Base-by-base conservation (phyloP, 352 stramenopile species). In the Phytopythium mirpurense region DNA sequence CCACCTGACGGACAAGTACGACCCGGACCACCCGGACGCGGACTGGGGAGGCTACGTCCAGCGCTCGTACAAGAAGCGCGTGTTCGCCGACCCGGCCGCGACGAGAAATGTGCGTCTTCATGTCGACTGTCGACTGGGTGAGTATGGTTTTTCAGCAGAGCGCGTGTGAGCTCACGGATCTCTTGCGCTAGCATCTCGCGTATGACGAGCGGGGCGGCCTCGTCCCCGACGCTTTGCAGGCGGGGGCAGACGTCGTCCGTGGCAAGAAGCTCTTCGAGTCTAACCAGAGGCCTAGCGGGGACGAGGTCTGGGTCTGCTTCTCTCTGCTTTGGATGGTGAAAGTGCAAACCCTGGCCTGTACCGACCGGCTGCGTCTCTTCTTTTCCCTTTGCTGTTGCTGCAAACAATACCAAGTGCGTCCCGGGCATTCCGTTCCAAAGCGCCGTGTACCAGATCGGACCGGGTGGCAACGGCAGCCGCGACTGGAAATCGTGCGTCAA, bases 401-500 rank as follows among this genome's bases (percentile, higher is more conserved):
- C 11, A 5, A 19, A 27, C 5, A 32, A 10, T 5, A 9, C 44
- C 15, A 9, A 85, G 59, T 68, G 57, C 35, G 51, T 83, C 0
- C 67, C 62, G 31, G 80, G 72, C 2, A 79, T 88, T 49, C 63
- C 71, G 6, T 88, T 88, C 47, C 75, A 83, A 21, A 88, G 67
- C 35, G 65, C 73, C 5, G 80, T 88, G 3, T 86, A 90, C 49
- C 80, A 84, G 55, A 71, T 84, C 57, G 35, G 44, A 24, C 12
- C 5, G 26, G 29, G 44, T 6, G 44, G 27, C 18, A 38, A 37
- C 27, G n/a, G n/a, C 26, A 72, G 65, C 47, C 68, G 45, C 23
- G 62, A 83, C 51, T 92, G 81, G 78, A 92, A 90, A 53, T 84
- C 78, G 78, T 91, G 71, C 38, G 71, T 65, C n/a, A n/a, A n/a